These are phyloP conservation scores for Rhizoclosmatium sp. DNA, from an alignment of 192 early-diverging fungal genomes.

Conservation along the genomic window DNA sequence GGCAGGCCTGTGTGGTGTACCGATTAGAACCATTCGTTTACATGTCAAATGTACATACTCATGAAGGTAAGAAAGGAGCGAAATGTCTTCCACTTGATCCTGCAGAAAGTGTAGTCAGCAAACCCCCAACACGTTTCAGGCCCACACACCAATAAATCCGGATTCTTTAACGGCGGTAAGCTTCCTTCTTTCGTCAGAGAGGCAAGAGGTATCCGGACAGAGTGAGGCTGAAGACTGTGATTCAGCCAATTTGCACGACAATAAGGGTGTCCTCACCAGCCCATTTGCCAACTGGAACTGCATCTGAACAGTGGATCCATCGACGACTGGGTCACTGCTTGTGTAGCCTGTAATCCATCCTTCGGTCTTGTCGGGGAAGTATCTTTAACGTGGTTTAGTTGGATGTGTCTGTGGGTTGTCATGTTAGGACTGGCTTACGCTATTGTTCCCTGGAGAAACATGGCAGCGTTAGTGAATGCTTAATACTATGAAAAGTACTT, in stretches of 20 bases:
- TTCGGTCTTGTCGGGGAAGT: slow-evolving; percentile 79
- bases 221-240: slow-evolving; percentile 57
- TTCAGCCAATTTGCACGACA: background rate
- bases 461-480: too few species aligned
- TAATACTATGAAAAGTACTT: too few species aligned
- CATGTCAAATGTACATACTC: slow-evolving; percentile 14
- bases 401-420: background rate
- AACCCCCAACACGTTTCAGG: background rate
- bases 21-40: background rate
- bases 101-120: slow-evolving; percentile 49
- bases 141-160: slow-evolving; percentile 58
- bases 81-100: slow-evolving; percentile 36
- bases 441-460: background rate
- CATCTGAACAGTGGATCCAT: background rate
- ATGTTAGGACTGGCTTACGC: background rate
- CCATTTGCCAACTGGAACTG: background rate
- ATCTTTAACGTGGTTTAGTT: background rate
- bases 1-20: slow-evolving; percentile 10
- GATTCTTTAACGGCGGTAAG: slow-evolving; percentile 89
- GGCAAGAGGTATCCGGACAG: slow-evolving; percentile 70
- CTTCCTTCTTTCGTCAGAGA: slow-evolving; percentile 66
- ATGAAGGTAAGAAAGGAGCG: slow-evolving; percentile 40
- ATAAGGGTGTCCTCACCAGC: background rate
- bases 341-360: slow-evolving; percentile 79
- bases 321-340: background rate